Base-by-base conservation (phyloP, 1,139 yeast genomes). In the Pichia sp. region DNA sequence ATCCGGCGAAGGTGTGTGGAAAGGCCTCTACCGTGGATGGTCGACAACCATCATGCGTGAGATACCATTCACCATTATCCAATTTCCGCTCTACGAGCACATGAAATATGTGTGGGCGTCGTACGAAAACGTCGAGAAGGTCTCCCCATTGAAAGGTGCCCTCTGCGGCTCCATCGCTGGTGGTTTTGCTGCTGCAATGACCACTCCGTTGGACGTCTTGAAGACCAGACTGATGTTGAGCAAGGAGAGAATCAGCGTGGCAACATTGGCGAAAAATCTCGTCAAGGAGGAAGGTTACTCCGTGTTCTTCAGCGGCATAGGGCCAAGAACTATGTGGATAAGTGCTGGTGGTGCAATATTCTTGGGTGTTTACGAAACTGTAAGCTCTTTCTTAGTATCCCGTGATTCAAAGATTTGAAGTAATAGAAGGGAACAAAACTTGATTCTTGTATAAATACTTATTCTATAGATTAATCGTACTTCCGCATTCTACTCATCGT, bases 331-430 rank as follows among this genome's bases (percentile, higher is more conserved):
- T 0, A 79, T 88, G 81, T 93, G 99, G 99, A 93, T 93, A 58
- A 85, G 96, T 73, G 95, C 96, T 4, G 99, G 99, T 16, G 99
- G 99, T 19, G 97, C 98, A 34, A 90, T 95, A 41, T 93, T 95
- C 73, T 76, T 93, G 55, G 99, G 99, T 3, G 89, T 90, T 57
- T 93, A 93, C 67, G 99, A 93, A 70, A 72, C 85, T 29, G 92
- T 86, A 4, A 82, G 76, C 55, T 63, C 71, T 13, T 48, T 57
- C 5, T 58, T 68, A 10, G 31, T 23, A 29, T 13, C 41, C 26
- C 23, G 32, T 13, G 38, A 46, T 8, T 8, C 42, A 13, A 36
- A 34, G 5, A 19, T 16, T 36, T 31, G 16, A 41, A 10, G n/a
- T 8, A 36, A 32, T 16, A 32, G n/a, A 32, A 16, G 19, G 45